phyloP scores from a whole-genome alignment of 2,329 filamentous ascomycete genomes.

The Bipolaris bicolor region DNA sequence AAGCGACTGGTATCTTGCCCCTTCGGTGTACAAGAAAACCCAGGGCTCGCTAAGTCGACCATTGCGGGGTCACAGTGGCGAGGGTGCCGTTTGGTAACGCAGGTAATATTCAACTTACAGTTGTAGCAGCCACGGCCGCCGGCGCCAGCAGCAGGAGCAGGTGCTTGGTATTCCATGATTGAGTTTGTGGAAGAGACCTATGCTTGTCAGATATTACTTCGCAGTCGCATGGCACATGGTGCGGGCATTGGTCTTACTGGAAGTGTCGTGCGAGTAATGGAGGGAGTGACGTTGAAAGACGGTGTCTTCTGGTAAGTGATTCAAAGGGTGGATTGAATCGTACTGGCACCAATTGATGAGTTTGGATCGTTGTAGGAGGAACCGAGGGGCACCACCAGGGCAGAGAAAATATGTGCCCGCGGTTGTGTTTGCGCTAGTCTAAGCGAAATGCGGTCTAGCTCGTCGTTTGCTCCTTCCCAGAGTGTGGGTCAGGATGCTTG shows the following conservation, averaged over 20 bases:
- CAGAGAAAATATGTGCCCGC: conserved; percentile 21
- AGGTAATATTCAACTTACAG: conserved; percentile 40
- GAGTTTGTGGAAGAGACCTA: conserved; percentile 32
- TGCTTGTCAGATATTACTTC: conserved; percentile 23
- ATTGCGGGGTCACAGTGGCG: conserved; percentile 9
- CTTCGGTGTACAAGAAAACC: neutral
- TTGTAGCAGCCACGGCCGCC: conserved; percentile 52
- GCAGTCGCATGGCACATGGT: conserved; percentile 8
- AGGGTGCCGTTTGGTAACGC: neutral
- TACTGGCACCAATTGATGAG: conserved; percentile 26
- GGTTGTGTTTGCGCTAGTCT: conserved; percentile 24
- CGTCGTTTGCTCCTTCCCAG: conserved; percentile 11
- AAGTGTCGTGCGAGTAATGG: conserved; percentile 21
- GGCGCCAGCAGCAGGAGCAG: conserved; percentile 39
- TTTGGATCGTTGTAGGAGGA: conserved; percentile 17
- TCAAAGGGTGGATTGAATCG: conserved; percentile 16
- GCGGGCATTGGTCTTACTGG: conserved; percentile 28
- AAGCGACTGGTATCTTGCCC: neutral
- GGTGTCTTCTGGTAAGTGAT: conserved; percentile 15
- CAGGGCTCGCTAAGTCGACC: neutral
- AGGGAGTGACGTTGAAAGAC: conserved; percentile 30
- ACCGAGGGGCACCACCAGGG: conserved; percentile 20
- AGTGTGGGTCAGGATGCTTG: conserved; percentile 13
- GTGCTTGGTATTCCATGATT: conserved; percentile 48
- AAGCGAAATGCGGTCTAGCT: conserved; percentile 20